Evolutionary conservation across 768 basidiomycete species (phyloP), one percentile per base, ranked within the genome.

Genomic region (Tulasnella sp.): DNA sequence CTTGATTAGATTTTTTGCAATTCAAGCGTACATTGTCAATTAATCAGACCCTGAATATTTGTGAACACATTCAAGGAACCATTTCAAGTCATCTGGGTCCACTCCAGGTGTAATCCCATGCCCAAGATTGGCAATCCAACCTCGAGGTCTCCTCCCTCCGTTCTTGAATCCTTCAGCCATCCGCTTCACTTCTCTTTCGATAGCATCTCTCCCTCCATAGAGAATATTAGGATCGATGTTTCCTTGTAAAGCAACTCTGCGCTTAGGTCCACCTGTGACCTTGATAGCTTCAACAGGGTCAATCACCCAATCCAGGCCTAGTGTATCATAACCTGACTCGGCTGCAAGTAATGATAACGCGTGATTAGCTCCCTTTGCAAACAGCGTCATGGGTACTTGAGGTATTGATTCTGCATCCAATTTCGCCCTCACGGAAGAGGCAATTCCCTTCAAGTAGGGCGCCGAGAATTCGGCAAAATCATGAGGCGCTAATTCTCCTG

Each of bases 61-160:
- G 60, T 83, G 85, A 42, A 90, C 74, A 61, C 89, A 92, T 64
- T 93, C 76, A 56, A 93, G 77, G 71, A 93, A 95, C 78, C 80
- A 93, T 50, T 73, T 71, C 64, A 95, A 70, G 64, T 95, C 88
- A 49, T 96, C 91, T 19, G 93, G 90, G 63, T 95, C 79, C 12
- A 98, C 92, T 22, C 79, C 84, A 9, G 95, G 95, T 3, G 91
- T 95, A 59, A 99, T 92, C 4, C 95, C 95, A 63, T 98, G 95
- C 0, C 95, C 95, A 19, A 99, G 69, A 67, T 98, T 98, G 7
- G 86, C 85, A 60, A 98, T 96, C 90, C 92, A 98, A n/a, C 79
- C 84, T 34, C 72, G 73, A 16, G 69, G 60, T 45, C 64, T 63
- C 45, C 70, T 72, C 6, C 69, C 71, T 37, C 59, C 67, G 5